Evolutionary conservation across 176 grass and related monocot genomes (phyloP).

Genomic region (Zizania latifolia): DNA sequence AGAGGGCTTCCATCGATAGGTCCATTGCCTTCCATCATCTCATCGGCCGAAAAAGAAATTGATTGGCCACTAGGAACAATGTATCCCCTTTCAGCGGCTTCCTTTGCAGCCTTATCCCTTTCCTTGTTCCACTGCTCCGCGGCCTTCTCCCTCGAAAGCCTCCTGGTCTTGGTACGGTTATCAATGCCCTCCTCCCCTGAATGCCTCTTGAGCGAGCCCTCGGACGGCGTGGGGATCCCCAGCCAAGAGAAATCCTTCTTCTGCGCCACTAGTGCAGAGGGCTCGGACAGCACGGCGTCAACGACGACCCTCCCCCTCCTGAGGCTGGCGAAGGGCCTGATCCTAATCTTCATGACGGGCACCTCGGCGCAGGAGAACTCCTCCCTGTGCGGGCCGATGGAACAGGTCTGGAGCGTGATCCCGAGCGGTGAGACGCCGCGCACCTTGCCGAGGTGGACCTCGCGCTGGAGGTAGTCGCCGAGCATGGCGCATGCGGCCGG

Average conservation of each 20-base stretch:
- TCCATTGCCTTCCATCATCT: constrained; percentile 25
- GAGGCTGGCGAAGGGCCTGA: constrained; percentile 78
- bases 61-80: constrained; percentile 45
- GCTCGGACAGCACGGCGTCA: constrained; percentile 74
- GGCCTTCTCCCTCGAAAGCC: constrained; percentile 72
- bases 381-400: constrained; percentile 67
- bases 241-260: constrained; percentile 93
- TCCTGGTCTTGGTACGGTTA: constrained; percentile 73
- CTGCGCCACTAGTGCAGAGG: constrained; percentile 70
- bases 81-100: constrained; percentile 78
- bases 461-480: constrained; percentile 71
- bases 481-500: constrained; percentile 74
- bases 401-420: constrained; percentile 88
- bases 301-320: constrained; percentile 75
- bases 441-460: constrained; percentile 76
- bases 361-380: constrained; percentile 92
- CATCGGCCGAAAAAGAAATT: constrained; percentile 13
- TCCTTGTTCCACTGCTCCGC: constrained; percentile 29
- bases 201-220: constrained; percentile 38
- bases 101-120: constrained; percentile 49
- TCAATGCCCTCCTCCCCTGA: constrained; percentile 88
- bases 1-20: constrained; percentile 31
- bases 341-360: constrained; percentile 61
- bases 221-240: constrained; percentile 62
- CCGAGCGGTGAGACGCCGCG: constrained; percentile 79